A percentile compares a stretch with the other conserved stretches of the same genome.
phyloP scores from a whole-genome alignment of 371 early-diverging fungal genomes.

The Smittium mucronatum region DNA sequence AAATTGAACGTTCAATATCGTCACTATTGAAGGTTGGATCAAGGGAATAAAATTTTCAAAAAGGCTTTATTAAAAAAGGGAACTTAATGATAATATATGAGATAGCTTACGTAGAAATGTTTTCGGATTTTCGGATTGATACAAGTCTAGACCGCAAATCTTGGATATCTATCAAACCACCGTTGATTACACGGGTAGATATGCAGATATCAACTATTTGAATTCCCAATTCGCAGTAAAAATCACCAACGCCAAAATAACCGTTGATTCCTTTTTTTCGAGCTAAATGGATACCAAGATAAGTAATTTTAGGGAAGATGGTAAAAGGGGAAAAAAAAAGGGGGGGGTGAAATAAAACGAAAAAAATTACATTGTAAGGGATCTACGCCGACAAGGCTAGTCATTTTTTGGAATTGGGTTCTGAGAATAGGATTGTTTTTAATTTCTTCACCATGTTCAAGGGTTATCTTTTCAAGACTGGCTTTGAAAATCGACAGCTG shows the following conservation, averaged over 20 bases:
- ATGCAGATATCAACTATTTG: constrained; percentile 84
- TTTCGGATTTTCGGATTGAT: constrained; percentile 40
- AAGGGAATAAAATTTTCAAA: neutral
- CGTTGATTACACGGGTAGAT: constrained; percentile 65
- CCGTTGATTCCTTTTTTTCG: constrained; percentile 92
- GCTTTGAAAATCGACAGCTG: constrained; percentile 67
- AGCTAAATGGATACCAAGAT: constrained; percentile 39
- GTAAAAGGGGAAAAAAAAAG: neutral
- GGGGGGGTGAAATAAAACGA: neutral
- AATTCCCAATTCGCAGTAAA: constrained; percentile 89
- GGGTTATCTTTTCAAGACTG: constrained; percentile 74
- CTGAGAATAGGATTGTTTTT: constrained; percentile 76
- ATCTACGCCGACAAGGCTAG: constrained; percentile 84
- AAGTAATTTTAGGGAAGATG: constrained; percentile 6
- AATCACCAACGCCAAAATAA: constrained; percentile 89
- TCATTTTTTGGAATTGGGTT: constrained; percentile 85
- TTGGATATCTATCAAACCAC: constrained; percentile 74
- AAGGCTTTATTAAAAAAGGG: neutral
- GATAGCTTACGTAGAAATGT: constrained; percentile 12
- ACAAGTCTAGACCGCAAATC: constrained; percentile 60
- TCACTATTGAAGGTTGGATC: constrained; percentile 33
- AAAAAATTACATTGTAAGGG: constrained; percentile 72
- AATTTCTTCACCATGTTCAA: constrained; percentile 75
- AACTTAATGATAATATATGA: neutral
- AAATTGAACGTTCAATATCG: constrained; percentile 76